Evolutionary conservation across 176 grass and related monocot species (phyloP).

Genomic region (Canna indica): DNA sequence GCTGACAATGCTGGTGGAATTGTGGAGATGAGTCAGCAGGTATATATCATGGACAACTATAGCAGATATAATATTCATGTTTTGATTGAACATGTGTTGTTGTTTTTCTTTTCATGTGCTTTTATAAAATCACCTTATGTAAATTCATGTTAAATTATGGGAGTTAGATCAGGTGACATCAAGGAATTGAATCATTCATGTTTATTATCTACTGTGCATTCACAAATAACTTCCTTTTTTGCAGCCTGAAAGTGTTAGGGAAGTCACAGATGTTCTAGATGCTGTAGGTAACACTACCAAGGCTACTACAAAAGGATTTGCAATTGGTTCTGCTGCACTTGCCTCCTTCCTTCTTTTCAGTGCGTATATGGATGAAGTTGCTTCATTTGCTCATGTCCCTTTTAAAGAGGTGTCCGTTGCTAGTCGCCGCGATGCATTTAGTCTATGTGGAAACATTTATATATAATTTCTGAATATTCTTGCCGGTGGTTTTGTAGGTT

Average conservation of each 20-base stretch:
- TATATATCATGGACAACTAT: too few species aligned
- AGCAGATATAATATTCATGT: too few species aligned
- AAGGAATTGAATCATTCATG: too few species aligned
- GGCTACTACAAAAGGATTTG: constrained; percentile 99
- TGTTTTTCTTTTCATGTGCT: too few species aligned
- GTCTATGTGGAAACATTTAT: too few species aligned
- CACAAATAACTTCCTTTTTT: not conserved
- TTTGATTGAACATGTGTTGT: not conserved
- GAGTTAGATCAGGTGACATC: too few species aligned
- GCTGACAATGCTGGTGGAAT: constrained; percentile 99
- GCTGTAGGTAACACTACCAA: constrained; percentile 98
- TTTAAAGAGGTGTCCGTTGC: constrained; percentile 72
- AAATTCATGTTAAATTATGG: too few species aligned
- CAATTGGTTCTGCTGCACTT: constrained; percentile 93
- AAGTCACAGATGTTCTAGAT: constrained; percentile 95
- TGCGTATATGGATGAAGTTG: constrained; percentile 99
- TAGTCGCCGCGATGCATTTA: constrained; percentile 1
- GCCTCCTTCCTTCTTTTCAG: constrained; percentile 98
- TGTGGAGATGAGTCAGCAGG: constrained; percentile 99
- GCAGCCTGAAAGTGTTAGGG: constrained; percentile 96
- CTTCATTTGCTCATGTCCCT: constrained; percentile 68
- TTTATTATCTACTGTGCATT: too few species aligned
- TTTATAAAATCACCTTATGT: too few species aligned
- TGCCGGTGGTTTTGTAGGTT: constrained; percentile 54
- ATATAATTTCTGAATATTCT: constrained; percentile 14